Percentiles rank a stretch among this genome's conserved stretches.
phyloP scores from a whole-genome alignment of 2,329 filamentous ascomycete species.

The Ophiocordyceps camponoti-rufipedis region DNA sequence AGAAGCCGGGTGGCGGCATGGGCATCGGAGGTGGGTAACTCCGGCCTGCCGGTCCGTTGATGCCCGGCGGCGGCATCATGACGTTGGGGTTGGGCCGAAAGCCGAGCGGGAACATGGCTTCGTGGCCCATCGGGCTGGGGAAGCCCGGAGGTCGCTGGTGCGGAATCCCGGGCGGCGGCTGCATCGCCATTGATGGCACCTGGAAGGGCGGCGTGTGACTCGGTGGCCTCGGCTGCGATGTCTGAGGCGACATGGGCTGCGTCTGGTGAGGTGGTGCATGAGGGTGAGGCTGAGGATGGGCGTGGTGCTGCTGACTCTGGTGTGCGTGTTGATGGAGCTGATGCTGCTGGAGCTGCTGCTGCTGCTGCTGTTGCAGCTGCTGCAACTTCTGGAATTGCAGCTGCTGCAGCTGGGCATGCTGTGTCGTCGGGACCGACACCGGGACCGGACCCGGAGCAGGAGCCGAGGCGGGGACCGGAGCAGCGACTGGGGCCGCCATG shows the following conservation, averaged over 20 bases:
- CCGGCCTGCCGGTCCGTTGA: slow-evolving; percentile 24
- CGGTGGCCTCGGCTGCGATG: slow-evolving; percentile 28
- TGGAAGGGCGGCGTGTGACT: slow-evolving; percentile 30
- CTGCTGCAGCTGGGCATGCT: not conserved
- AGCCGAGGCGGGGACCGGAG: not conserved
- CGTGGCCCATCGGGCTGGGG: slow-evolving; percentile 39
- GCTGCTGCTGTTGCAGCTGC: slow-evolving; percentile 2
- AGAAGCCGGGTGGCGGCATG: slow-evolving; percentile 19
- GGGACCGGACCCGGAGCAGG: not conserved
- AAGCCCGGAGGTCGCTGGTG: slow-evolving; percentile 25
- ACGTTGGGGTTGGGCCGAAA: slow-evolving; percentile 27
- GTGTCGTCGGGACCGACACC: not conserved
- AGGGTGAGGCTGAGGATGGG: not conserved
- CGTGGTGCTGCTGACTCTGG: not conserved
- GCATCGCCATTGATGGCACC: slow-evolving; percentile 36
- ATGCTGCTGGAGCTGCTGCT: not conserved
- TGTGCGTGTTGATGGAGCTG: not conserved
- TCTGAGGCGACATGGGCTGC: slow-evolving; percentile 39
- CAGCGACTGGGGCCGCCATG: not conserved
- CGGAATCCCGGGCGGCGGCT: slow-evolving; percentile 18
- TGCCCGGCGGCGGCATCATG: slow-evolving; percentile 31
- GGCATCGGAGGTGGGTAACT: slow-evolving; percentile 20
- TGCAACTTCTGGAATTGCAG: not conserved
- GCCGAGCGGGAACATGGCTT: slow-evolving; percentile 25
- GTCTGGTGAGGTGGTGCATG: slow-evolving; percentile 7